A percentile compares a stretch with the other conserved stretches of the same genome.
Conservation (phyloP, 345 rosid genomes). For the Leavenworthia alabamica region DNA sequence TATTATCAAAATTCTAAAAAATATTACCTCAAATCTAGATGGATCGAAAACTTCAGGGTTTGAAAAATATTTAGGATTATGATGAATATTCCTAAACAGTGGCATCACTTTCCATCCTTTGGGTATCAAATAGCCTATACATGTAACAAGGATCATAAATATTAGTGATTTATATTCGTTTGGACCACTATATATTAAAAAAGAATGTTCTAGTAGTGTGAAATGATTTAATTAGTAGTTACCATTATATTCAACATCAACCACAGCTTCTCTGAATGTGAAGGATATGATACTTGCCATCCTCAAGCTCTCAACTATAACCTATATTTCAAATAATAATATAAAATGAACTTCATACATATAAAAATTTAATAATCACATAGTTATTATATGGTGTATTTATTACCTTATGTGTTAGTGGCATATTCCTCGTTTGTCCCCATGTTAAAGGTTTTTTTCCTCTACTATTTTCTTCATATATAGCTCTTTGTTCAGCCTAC, state of each 20-base stretch:
- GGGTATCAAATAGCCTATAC: conserved; percentile 74
- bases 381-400: not conserved
- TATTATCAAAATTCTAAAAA: not conserved
- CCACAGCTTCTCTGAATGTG: conserved; percentile 83
- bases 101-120: conserved; percentile 99
- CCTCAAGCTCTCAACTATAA: conserved; percentile 60
- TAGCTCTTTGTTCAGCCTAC: conserved; percentile 65
- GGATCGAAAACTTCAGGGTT: conserved; percentile 76
- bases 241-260: conserved; percentile 85
- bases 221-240: conserved; percentile 12
- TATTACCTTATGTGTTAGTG: conserved; percentile 56
- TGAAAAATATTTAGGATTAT: conserved; percentile 62
- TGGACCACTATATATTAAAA: conserved; percentile 25
- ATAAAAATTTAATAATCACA: not conserved
- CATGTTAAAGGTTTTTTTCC: conserved; percentile 55
- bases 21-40: conserved; percentile 75
- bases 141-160: conserved; percentile 11
- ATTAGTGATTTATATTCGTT: conserved; percentile 19
- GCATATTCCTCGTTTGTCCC: conserved; percentile 80
- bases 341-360: not conserved
- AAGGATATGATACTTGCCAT: conserved; percentile 93
- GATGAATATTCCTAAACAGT: conserved; percentile 88
- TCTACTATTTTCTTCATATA: conserved; percentile 43
- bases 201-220: conserved; percentile 26
- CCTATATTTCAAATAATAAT: conserved; percentile 20